Percentiles rank a stretch among this genome's conserved stretches.
Conservation (phyloP, 2,329 filamentous ascomycete genomes). For the Aureobasidium subglaciale region DNA sequence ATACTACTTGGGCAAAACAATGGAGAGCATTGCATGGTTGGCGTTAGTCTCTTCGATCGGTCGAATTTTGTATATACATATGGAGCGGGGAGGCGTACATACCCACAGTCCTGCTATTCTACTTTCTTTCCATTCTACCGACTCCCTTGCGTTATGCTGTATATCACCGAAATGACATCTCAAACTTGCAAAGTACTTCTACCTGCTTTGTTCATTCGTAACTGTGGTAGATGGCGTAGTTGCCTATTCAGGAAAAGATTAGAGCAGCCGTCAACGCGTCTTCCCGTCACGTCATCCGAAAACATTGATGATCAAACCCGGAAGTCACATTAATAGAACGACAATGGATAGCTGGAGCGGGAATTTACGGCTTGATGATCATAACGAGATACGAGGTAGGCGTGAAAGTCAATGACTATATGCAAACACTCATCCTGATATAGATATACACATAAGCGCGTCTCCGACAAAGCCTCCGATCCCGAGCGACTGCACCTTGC, state of each 20-base stretch:
- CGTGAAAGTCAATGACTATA: accelerated
- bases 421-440: neutral
- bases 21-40: neutral
- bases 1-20: neutral
- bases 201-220: too few relatives aligned
- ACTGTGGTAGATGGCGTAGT: neutral
- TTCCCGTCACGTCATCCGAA: neutral
- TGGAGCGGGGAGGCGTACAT: conserved; percentile 2
- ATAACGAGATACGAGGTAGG: conserved; percentile 4
- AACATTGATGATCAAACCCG: neutral
- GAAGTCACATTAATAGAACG: neutral
- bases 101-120: neutral
- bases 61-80: neutral
- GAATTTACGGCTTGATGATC: neutral
- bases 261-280: neutral
- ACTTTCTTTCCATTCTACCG: neutral
- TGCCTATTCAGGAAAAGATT: conserved; percentile 8
- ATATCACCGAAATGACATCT: too few relatives aligned
- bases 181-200: neutral
- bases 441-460: conserved; percentile 8
- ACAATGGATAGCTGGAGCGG: conserved; percentile 5
- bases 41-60: neutral
- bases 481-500: conserved; percentile 12
- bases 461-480: neutral
- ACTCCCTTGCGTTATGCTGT: too few relatives aligned